Percentiles rank a stretch among this genome's conserved stretches.
phyloP scores from a whole-genome alignment of 257 asterid genomes.

The Solanum arcanum region DNA sequence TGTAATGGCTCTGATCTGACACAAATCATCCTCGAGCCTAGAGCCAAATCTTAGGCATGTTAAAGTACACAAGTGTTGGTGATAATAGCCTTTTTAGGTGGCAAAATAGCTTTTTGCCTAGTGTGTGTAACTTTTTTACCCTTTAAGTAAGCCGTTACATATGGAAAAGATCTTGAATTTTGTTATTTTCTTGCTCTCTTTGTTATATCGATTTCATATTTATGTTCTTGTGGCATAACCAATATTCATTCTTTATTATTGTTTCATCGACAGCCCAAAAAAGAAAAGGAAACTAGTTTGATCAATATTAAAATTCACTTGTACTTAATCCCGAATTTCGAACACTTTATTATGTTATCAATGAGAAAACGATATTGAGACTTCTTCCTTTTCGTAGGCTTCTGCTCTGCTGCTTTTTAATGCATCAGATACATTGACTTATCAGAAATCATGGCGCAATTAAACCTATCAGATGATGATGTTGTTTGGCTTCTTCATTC shows the following conservation, averaged over 20 bases:
- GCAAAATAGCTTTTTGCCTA: not conserved
- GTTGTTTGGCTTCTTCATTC: constrained; percentile 88
- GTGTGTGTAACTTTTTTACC: too few relatives aligned
- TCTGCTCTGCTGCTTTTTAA: constrained; percentile 80
- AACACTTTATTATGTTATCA: not conserved
- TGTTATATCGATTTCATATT: not conserved
- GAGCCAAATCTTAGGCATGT: not conserved
- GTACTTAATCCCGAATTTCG: not conserved
- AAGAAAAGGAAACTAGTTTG: not conserved
- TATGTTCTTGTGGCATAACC: not conserved
- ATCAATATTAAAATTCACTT: not conserved
- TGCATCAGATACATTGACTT: constrained; percentile 72
- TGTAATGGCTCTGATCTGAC: too few relatives aligned
- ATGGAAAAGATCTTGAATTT: not conserved
- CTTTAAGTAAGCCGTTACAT: too few relatives aligned
- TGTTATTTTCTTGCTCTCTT: not conserved
- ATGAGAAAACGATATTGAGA: not conserved
- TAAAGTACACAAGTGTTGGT: not conserved
- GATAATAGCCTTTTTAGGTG: not conserved
- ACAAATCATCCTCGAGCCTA: not conserved
- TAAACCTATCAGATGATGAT: constrained; percentile 86
- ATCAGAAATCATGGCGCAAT: constrained; percentile 82
- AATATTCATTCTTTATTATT: too few relatives aligned
- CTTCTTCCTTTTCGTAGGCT: constrained; percentile 38
- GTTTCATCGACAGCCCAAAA: not conserved